These are phyloP conservation scores for Pyrenophora tritici-repentis DNA, from an alignment of 2,329 filamentous ascomycete genomes.

Conservation along the genomic window DNA sequence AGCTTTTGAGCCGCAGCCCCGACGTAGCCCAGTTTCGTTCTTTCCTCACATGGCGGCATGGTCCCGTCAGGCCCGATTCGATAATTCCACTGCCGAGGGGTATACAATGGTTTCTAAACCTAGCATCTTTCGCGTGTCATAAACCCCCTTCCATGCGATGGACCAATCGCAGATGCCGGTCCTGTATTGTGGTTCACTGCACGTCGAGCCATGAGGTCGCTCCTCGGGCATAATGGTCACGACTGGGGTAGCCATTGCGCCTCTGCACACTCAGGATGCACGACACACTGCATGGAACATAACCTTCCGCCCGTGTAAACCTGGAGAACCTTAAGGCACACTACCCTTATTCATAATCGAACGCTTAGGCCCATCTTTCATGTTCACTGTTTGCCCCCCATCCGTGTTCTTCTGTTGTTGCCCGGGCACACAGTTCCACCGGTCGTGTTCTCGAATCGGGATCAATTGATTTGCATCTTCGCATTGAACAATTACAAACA, in stretches of 20 bases:
- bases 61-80: constrained; percentile 3
- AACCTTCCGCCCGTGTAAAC: constrained; percentile 21
- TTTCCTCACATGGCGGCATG: constrained; percentile 6
- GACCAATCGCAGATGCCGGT: constrained; percentile 4
- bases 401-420: constrained; percentile 8
- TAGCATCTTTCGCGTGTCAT: constrained; percentile 2
- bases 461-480: not conserved
- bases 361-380: constrained; percentile 6
- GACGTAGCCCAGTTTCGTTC: not conserved
- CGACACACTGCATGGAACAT: constrained; percentile 18
- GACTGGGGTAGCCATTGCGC: constrained; percentile 12
- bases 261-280: constrained; percentile 18
- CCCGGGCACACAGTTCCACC: constrained; percentile 6
- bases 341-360: constrained; percentile 14
- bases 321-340: constrained; percentile 24
- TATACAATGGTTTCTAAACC: constrained; percentile 17
- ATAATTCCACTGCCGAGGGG: constrained; percentile 8
- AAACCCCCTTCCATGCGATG: not conserved
- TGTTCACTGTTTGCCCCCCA: constrained; percentile 14
- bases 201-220: constrained; percentile 11
- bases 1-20: constrained; percentile 8
- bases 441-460: constrained; percentile 2
- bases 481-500: not conserved
- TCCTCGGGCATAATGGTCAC: constrained; percentile 17
- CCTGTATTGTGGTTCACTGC: constrained; percentile 2